Evolutionary conservation across 148 eudicot species (phyloP), one percentile per base, ranked within the genome.

Genomic region (Rhododendron henanense): DNA sequence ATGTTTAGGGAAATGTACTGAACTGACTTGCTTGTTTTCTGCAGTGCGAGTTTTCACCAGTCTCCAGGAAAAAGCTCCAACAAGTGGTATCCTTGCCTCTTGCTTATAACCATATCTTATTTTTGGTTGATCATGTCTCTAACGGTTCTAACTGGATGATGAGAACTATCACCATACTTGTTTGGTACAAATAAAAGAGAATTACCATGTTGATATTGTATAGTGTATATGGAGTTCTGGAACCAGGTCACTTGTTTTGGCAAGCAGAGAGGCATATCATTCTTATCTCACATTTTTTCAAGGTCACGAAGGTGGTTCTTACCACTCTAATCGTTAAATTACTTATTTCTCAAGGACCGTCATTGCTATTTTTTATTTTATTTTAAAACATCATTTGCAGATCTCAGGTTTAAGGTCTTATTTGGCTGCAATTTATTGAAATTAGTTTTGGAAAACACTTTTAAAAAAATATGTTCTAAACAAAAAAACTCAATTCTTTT

Each of bases 11-110:
- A 73, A 39, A 28, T 79, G 78, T 15, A 44, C 51, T 61, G 73
- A 73, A 19, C 76, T 1, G 79, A 48, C 78, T 45, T 69, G 74
- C 84, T 59, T 51, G 28, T 91, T 50, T 86, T 85, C 85, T 92
- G 90, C 89, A 97, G 99, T 94, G 85, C 90, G 99, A 90, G 98
- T 97, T 55, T 97, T 97, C 59, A 97, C 99, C 90, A 97, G 99
- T 93, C 81, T 91, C 59, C 99, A 97, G 92, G 99, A 97, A 90
- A 93, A 91, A 81, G 99, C 98, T 80, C 99, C 99, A 67, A 90
- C 91, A 85, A 97, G 92, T 88, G 98, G 99, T 97, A 97, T 87
- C 87, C 90, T 91, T 89, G 55, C 78, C 35, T 84, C 45, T 85
- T 78, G 31, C 48, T 78, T 55, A 48, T 76, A 6, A 50, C 33